phyloP scores from a whole-genome alignment of 257 asterid species.

The Thymus quinquecostatus region DNA sequence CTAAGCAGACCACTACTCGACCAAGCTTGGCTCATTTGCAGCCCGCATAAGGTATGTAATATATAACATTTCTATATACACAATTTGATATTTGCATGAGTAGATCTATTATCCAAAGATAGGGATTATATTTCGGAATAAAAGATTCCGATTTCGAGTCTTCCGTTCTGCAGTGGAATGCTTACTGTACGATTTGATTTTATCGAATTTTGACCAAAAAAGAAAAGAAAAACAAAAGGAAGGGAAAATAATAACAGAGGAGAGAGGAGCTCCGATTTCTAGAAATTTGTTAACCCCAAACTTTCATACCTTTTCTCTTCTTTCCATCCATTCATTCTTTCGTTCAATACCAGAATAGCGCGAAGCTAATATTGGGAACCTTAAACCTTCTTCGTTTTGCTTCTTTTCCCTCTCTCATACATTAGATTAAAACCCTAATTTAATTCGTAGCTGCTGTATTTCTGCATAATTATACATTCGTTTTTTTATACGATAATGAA shows the following conservation, averaged over 20 bases:
- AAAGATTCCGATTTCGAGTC: too few relatives aligned
- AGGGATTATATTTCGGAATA: too few relatives aligned
- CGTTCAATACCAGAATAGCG: constrained; percentile 15
- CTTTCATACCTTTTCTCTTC: not conserved
- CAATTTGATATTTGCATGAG: too few relatives aligned
- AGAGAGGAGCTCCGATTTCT: not conserved
- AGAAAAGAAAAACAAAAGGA: too few relatives aligned
- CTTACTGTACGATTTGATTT: too few relatives aligned
- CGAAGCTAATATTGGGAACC: not conserved
- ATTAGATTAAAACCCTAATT: constrained; percentile 19
- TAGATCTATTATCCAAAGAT: too few relatives aligned
- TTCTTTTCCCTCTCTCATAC: not conserved
- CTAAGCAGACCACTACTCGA: too few relatives aligned
- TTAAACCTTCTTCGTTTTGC: not conserved
- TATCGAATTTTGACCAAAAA: too few relatives aligned
- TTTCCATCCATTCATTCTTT: not conserved
- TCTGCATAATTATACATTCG: not conserved
- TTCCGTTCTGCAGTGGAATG: too few relatives aligned
- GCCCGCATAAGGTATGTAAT: too few relatives aligned
- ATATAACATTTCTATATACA: too few relatives aligned
- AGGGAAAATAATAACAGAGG: not conserved
- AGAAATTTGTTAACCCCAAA: not conserved
- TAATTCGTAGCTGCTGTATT: constrained; percentile 15
- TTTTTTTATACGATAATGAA: constrained; percentile 50
- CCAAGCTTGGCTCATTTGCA: too few relatives aligned